These are phyloP conservation scores for Tulasnella sp. DNA, from an alignment of 768 basidiomycete species.

Conservation along the genomic window DNA sequence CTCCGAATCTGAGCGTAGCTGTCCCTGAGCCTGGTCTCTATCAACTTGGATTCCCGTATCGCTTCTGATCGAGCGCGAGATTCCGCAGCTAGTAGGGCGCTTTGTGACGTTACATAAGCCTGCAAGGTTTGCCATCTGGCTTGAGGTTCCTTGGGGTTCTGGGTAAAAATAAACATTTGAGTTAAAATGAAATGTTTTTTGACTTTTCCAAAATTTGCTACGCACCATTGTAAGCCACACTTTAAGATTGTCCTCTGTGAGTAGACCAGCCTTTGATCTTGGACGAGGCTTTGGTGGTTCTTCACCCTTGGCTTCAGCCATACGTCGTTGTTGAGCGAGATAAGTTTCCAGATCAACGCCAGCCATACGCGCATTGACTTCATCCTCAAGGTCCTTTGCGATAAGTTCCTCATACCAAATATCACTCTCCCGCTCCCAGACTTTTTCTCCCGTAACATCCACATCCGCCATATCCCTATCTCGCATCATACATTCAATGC, in stretches of 20 bases:
- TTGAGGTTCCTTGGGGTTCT: constrained; percentile 87
- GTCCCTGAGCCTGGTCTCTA: constrained; percentile 68
- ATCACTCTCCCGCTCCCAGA: constrained; percentile 90
- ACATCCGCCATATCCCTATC: constrained; percentile 98
- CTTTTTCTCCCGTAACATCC: constrained; percentile 67
- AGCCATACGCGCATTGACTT: constrained; percentile 19
- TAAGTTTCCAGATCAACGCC: neutral
- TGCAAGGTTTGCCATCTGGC: constrained; percentile 73
- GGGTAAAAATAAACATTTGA: neutral
- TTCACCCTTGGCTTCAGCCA: constrained; percentile 22
- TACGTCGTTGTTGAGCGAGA: neutral
- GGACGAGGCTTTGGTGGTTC: constrained; percentile 43
- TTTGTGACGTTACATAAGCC: constrained; percentile 70
- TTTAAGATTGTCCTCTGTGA: constrained; percentile 68
- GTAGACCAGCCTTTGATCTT: constrained; percentile 47
- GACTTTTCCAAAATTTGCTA: constrained; percentile 15
- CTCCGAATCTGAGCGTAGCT: constrained; percentile 66
- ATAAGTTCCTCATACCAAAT: constrained; percentile 63
- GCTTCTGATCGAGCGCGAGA: constrained; percentile 63
- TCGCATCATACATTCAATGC: constrained; percentile 95
- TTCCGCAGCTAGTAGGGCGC: constrained; percentile 69
- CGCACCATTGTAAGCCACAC: constrained; percentile 68
- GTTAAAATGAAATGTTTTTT: constrained; percentile 12
- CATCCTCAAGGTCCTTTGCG: constrained; percentile 58
- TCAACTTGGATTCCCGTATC: constrained; percentile 58